Percentiles rank a stretch among this genome's conserved stretches.
Evolutionary conservation across 495 filamentous ascomycete genomes (phyloP).

Genomic region (Neurospora sp.): DNA sequence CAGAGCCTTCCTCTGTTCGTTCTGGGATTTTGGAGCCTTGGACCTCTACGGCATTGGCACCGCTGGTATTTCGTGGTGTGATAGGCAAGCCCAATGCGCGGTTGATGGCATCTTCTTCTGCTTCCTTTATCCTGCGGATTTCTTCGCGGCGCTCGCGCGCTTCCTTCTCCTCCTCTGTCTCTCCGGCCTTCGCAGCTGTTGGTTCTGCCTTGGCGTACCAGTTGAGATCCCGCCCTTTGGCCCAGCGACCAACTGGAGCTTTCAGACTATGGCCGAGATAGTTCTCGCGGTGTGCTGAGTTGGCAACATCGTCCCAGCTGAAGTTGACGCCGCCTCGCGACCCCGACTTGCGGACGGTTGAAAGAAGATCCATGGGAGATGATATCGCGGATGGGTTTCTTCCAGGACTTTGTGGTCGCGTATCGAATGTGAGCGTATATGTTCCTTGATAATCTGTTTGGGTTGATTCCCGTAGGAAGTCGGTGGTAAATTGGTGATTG

Average conservation of each 20-base stretch:
- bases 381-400: not conserved
- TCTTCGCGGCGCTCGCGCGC: conserved; percentile 66
- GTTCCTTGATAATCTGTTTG: not conserved
- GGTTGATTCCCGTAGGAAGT: not conserved
- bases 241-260: conserved; percentile 94
- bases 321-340: conserved; percentile 92
- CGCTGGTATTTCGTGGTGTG: conserved; percentile 37
- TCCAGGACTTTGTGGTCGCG: not conserved
- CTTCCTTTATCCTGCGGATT: conserved; percentile 74
- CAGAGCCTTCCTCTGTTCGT: conserved; percentile 6
- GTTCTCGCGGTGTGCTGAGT: conserved; percentile 82
- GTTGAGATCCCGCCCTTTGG: conserved; percentile 70
- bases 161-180: conserved; percentile 51
- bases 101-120: conserved; percentile 82
- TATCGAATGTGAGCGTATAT: not conserved
- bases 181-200: conserved; percentile 31
- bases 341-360: conserved; percentile 84
- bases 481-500: not conserved
- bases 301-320: conserved; percentile 90
- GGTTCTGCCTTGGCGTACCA: conserved; percentile 78
- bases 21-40: conserved; percentile 13
- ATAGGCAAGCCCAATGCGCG: conserved; percentile 71
- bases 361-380: conserved; percentile 77
- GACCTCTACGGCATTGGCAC: conserved; percentile 40
- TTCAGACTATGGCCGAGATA: conserved; percentile 95